Percentiles rank a stretch among this genome's conserved stretches.
Evolutionary conservation across 208 protist genomes (phyloP).

Genomic region (Vickermania spadyakhi): DNA sequence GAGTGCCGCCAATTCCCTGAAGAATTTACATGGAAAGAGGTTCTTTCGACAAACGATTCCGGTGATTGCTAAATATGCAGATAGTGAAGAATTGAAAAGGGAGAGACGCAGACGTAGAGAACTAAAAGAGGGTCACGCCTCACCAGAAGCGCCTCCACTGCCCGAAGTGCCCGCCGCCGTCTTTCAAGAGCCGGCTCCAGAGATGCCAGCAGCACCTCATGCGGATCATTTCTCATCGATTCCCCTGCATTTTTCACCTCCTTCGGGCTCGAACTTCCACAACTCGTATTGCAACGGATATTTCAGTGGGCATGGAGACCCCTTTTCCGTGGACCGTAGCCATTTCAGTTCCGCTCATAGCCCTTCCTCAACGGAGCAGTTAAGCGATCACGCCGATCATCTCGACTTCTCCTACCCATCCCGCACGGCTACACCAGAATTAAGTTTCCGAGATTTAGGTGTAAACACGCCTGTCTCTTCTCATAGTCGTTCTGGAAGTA

Average conservation of each 20-base stretch:
- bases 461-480: neutral
- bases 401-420: neutral
- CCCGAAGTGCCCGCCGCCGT: neutral
- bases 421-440: neutral
- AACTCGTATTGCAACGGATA: slow-evolving; percentile 9
- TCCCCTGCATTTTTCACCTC: neutral
- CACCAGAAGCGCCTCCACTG: neutral
- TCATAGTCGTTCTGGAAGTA: slow-evolving; percentile 16
- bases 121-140: neutral
- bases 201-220: neutral
- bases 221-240: neutral
- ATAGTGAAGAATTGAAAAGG: slow-evolving; percentile 66
- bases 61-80: slow-evolving; percentile 79
- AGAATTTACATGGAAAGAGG: slow-evolving; percentile 47
- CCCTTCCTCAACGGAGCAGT: slow-evolving; percentile 20
- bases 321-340: slow-evolving; percentile 15
- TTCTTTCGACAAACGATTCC: slow-evolving; percentile 50
- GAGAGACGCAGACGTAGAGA: slow-evolving; percentile 69
- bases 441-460: neutral
- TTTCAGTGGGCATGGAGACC: slow-evolving; percentile 3
- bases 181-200: neutral
- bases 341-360: slow-evolving; percentile 28
- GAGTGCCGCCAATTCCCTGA: slow-evolving; percentile 42
- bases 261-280: neutral
- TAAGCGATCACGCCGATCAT: neutral